phyloP scores from a whole-genome alignment of 1,139 yeast genomes.

The Candida tetrigidarum region DNA sequence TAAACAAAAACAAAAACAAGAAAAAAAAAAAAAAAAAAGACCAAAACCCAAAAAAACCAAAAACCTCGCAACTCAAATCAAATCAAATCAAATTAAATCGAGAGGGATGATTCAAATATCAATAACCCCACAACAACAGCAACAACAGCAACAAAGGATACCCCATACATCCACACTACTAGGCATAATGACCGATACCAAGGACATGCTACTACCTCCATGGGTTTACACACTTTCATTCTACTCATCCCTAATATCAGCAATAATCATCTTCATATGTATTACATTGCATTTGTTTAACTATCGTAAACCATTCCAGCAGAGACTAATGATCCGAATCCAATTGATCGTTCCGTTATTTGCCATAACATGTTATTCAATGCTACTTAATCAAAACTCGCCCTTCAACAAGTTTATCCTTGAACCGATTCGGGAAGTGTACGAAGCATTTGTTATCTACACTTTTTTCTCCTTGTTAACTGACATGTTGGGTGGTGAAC shows the following conservation, averaged over 20 bases:
- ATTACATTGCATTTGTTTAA: slow-evolving; percentile 50
- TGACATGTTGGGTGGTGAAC: slow-evolving; percentile 88
- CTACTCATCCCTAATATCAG: slow-evolving; percentile 37
- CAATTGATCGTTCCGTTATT: slow-evolving; percentile 67
- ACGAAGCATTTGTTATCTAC: slow-evolving; percentile 95
- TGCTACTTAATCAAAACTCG: slow-evolving; percentile 50
- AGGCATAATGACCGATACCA: slow-evolving; percentile 3
- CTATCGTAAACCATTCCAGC: slow-evolving; percentile 89
- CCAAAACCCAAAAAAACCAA: neutral
- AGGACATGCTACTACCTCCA: slow-evolving; percentile 25
- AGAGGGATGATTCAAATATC: neutral
- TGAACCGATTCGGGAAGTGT: slow-evolving; percentile 84
- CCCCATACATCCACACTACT: neutral
- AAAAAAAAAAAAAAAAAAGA: neutral
- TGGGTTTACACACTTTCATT: slow-evolving; percentile 41
- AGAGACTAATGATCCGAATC: slow-evolving; percentile 82
- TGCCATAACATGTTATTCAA: slow-evolving; percentile 55
- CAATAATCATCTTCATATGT: slow-evolving; percentile 35
- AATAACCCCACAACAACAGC: neutral
- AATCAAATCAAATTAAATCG: too few relatives aligned
- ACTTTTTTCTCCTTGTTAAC: slow-evolving; percentile 87
- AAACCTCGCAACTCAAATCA: neutral
- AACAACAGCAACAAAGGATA: neutral
- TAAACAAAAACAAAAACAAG: neutral
- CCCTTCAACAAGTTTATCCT: slow-evolving; percentile 48